Evolutionary conservation across 805 yeast species (phyloP), one percentile per base, ranked within the genome.

Genomic region (Candida chauliodis): DNA sequence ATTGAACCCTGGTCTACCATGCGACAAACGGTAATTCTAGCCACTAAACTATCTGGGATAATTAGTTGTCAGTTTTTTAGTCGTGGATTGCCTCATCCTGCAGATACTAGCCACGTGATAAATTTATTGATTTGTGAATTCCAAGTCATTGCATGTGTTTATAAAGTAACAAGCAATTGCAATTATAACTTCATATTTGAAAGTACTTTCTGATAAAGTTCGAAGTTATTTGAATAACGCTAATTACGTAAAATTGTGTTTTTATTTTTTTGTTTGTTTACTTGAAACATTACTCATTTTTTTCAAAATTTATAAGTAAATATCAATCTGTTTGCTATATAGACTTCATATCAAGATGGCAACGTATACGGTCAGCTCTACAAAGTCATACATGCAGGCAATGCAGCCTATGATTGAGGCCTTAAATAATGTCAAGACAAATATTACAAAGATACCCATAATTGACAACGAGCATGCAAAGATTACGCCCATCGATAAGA

Each of bases 341-440:
- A n/a, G n/a, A n/a, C n/a, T n/a, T n/a, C n/a, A n/a, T n/a, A n/a
- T n/a, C n/a, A n/a, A n/a, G 5, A 66, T 66, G 71, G 64, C 69
- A 4, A 53, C 65, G 28, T 68, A 68, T 46, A 58, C 63, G 33
- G 83, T 72, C 7, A 65, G 75, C 10, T 82, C 90, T 1, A 82
- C 90, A 8, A 75, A 77, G 58, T 83, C 93, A 16, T 84, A 76
- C 58, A 77, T 84, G 84, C 76, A 75, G 53, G 91, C 93, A 14
- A 82, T 84, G 88, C 75, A 73, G 55, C 73, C 79, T 2, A 76
- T 84, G 81, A 64, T 76, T n/a, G 77, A 73, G 5, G 56, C 71
- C 0, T 53, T 79, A 40, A 54, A 58, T 2, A 43, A 52, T 1
- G 49, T 75, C 8, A 46, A 49, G 7, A 43, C 47, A 5, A 25